A percentile compares a stretch with the other conserved stretches of the same genome.
These are phyloP conservation scores for Eucalyptus sp. DNA, from an alignment of 345 rosid genomes.

Conservation along the genomic window DNA sequence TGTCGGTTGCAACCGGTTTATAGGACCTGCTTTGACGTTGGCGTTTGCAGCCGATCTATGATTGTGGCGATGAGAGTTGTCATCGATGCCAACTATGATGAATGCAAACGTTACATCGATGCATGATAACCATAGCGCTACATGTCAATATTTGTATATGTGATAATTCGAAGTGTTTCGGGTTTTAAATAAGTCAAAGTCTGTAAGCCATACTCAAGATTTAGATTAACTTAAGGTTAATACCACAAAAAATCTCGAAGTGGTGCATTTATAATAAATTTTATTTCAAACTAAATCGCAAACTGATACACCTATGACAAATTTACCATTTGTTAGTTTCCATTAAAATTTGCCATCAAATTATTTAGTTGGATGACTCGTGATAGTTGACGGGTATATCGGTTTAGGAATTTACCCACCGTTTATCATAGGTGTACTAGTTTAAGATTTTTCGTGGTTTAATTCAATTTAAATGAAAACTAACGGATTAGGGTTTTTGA, in stretches of 20 bases:
- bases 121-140: not conserved
- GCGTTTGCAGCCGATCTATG: not conserved
- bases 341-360: too few species aligned
- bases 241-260: too few species aligned
- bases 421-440: too few species aligned
- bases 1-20: not conserved
- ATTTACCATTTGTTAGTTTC: too few species aligned
- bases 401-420: too few species aligned
- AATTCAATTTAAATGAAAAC: too few species aligned
- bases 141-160: not conserved
- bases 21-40: not conserved
- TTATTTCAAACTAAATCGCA: too few species aligned
- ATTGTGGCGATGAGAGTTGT: not conserved
- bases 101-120: not conserved
- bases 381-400: not conserved
- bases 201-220: not conserved
- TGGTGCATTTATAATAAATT: too few species aligned
- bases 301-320: fast-evolving
- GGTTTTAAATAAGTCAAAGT: not conserved
- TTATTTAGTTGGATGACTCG: too few species aligned
- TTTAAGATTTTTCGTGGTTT: too few species aligned
- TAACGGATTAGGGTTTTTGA: not conserved
- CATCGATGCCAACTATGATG: not conserved
- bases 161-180: not conserved
- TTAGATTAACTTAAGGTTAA: not conserved